Evolutionary conservation across 768 basidiomycete genomes (phyloP).

Genomic region (Termitomyces sp.): DNA sequence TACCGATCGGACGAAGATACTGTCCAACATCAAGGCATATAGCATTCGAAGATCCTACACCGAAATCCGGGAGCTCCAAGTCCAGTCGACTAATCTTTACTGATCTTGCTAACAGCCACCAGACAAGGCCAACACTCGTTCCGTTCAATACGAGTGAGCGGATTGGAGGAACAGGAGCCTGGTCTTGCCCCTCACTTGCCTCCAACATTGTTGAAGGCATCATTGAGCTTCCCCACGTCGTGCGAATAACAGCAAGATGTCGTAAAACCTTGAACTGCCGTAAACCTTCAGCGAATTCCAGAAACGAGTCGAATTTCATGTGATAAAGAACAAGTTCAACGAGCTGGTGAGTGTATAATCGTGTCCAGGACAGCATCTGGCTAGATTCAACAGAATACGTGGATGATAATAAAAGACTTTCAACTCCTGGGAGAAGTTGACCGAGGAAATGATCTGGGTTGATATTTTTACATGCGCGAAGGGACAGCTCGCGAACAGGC

Average conservation of each 20-base stretch:
- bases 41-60: neutral
- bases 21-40: neutral
- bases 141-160: constrained; percentile 3
- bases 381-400: neutral
- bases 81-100: neutral
- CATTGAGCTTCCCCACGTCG: neutral
- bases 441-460: neutral
- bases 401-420: neutral
- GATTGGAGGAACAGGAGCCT: neutral
- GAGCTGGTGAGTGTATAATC: neutral
- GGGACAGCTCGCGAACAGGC: neutral
- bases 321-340: constrained; percentile 2
- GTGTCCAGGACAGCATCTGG: neutral
- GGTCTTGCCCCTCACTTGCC: neutral
- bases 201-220: neutral
- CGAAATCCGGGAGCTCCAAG: neutral
- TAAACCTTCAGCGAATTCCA: neutral
- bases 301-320: neutral
- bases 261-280: neutral
- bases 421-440: neutral
- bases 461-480: neutral
- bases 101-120: neutral
- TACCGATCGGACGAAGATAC: neutral
- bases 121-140: neutral
- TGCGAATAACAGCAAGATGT: constrained; percentile 2